Evolutionary conservation across 495 filamentous ascomycete species (phyloP).

Genomic region (Pyrenula massariospora): DNA sequence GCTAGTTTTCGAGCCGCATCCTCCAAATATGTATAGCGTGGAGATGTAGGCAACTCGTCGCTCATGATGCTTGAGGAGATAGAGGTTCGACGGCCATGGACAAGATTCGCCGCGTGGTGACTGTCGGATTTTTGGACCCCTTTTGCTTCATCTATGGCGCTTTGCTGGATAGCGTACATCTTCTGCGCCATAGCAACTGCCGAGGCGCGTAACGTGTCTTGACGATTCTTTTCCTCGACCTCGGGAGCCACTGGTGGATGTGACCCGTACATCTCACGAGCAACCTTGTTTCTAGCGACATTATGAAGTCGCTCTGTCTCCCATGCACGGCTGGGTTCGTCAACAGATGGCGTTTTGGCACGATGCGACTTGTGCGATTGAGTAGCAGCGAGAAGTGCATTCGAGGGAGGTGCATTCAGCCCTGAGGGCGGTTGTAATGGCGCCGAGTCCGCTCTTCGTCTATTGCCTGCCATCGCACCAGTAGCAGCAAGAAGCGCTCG

Average conservation of each 20-base stretch:
- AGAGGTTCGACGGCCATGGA: constrained; percentile 24
- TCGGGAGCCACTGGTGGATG: constrained; percentile 61
- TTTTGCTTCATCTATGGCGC: constrained; percentile 34
- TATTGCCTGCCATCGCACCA: constrained; percentile 51
- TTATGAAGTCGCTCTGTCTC: constrained; percentile 47
- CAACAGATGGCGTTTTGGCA: constrained; percentile 14
- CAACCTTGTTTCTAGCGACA: constrained; percentile 31
- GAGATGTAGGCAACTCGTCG: constrained; percentile 20
- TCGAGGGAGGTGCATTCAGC: constrained; percentile 42
- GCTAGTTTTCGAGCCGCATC: constrained; percentile 78
- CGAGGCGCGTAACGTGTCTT: constrained; percentile 64
- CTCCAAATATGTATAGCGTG: constrained; percentile 53
- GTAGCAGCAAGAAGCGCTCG: constrained; percentile 61
- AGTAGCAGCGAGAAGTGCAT: constrained; percentile 58
- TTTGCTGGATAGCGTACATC: constrained; percentile 62
- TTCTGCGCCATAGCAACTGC: constrained; percentile 78
- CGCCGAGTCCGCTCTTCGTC: constrained; percentile 55
- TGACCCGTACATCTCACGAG: constrained; percentile 60
- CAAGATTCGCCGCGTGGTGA: constrained; percentile 25
- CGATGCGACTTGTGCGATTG: constrained; percentile 35
- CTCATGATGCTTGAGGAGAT: constrained; percentile 20
- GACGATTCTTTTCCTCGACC: constrained; percentile 57
- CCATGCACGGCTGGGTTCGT: constrained; percentile 28
- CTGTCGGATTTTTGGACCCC: constrained; percentile 12
- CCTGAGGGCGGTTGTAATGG: constrained; percentile 42